phyloP scores from a whole-genome alignment of 2,329 filamentous ascomycete genomes.

The Cucurbitaria berberidis region DNA sequence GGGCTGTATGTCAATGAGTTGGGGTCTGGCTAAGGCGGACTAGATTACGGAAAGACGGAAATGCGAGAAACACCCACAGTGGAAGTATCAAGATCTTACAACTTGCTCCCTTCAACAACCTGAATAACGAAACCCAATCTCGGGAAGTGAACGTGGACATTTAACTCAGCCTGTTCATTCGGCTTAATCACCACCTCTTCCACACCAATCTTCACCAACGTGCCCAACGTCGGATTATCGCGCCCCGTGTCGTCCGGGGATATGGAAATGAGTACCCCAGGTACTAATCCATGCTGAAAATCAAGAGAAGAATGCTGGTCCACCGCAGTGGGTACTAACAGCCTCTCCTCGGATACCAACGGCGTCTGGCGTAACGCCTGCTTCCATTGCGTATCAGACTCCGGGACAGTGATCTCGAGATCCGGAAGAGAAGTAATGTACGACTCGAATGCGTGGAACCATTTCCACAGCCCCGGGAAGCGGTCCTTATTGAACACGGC shows the following conservation, averaged over 20 bases:
- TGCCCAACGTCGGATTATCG: slow-evolving; percentile 47
- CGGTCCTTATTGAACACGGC: slow-evolving; percentile 47
- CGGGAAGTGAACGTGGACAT: slow-evolving; percentile 50
- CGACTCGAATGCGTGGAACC: slow-evolving; percentile 45
- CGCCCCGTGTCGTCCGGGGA: slow-evolving; percentile 51
- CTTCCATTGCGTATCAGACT: slow-evolving; percentile 13
- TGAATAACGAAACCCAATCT: slow-evolving; percentile 49
- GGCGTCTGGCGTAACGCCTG: slow-evolving; percentile 2
- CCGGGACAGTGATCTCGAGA: slow-evolving; percentile 25
- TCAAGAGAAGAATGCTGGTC: slow-evolving; percentile 34
- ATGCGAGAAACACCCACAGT: too few relatives aligned
- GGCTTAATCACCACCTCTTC: slow-evolving; percentile 52
- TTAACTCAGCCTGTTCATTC: slow-evolving; percentile 34
- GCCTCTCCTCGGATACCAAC: slow-evolving; percentile 10
- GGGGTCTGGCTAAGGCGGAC: too few relatives aligned
- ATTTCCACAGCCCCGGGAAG: slow-evolving; percentile 46
- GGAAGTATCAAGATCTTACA: too few relatives aligned
- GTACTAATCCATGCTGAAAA: slow-evolving; percentile 34
- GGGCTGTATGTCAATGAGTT: too few relatives aligned
- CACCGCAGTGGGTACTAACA: slow-evolving; percentile 42
- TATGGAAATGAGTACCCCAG: slow-evolving; percentile 41
- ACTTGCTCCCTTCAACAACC: slow-evolving; percentile 13
- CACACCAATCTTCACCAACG: slow-evolving; percentile 45
- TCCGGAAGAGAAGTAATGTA: slow-evolving; percentile 41
- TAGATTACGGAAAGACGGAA: too few relatives aligned